Conservation (phyloP, 2,329 filamentous ascomycete species). For the Aspergillus tubingensis region DNA sequence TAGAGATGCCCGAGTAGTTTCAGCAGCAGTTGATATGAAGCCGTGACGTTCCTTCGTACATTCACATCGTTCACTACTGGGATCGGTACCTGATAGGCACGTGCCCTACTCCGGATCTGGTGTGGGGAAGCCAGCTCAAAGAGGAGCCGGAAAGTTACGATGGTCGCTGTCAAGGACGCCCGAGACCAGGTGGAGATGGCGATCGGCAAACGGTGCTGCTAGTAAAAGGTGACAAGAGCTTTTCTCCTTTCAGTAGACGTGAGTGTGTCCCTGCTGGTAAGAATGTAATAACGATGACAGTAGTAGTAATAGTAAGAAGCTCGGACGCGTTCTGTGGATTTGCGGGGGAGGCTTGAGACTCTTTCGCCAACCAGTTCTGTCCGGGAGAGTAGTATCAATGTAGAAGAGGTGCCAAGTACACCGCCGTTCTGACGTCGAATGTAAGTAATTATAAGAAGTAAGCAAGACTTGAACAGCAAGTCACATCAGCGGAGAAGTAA, state of each 20-base stretch:
- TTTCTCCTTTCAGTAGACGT: neutral
- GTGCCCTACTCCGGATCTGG: neutral
- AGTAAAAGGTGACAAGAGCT: neutral
- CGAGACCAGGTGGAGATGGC: neutral
- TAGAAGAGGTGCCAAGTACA: neutral
- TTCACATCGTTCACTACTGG: neutral
- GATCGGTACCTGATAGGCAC: neutral
- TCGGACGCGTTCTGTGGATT: neutral
- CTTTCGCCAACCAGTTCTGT: neutral
- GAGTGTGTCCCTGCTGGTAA: neutral
- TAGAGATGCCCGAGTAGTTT: neutral
- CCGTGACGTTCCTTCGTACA: neutral
- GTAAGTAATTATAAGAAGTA: slow-evolving; percentile 2
- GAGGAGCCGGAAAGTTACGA: neutral
- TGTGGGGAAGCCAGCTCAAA: slow-evolving; percentile 3
- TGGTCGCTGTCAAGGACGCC: neutral
- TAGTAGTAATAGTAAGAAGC: neutral
- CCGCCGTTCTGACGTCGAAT: slow-evolving; percentile 15
- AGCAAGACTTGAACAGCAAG: neutral
- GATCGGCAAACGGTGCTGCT: neutral
- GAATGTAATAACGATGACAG: neutral
- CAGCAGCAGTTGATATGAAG: neutral
- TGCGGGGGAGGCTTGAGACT: neutral
- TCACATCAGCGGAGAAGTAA: neutral
- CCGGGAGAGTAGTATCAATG: neutral